Evolutionary conservation across 2,329 filamentous ascomycete species (phyloP), one percentile per base, ranked within the genome.

Genomic region (Epichloe elymi): DNA sequence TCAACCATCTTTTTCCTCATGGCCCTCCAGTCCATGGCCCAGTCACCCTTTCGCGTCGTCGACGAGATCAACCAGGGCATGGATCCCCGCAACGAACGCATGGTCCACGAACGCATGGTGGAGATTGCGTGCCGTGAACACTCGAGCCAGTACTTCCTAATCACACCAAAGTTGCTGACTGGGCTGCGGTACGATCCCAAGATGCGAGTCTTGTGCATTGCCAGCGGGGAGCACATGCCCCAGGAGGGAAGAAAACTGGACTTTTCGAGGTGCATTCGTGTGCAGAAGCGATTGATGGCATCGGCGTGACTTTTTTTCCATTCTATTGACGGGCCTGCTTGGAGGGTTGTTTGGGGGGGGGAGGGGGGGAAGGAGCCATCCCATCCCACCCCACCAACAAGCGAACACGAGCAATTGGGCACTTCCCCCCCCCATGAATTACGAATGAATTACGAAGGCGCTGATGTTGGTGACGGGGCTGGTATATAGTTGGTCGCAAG

Each of bases 61-160:
- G 93, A 98, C 68, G 93, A 98, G 71, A 98, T 98, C 75, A 98
- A 98, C 64, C 93, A 98, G 70, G 93, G 93, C 58, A 98, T 98
- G 93, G 93, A 98, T 66, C 93, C 91, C 42, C 84, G 93, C 61
- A 98, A 98, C 68, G 93, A 98, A 70, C 86, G 93, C 59, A 94
- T 96, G 80, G 90, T 98, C 15, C 93, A 98, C 70, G 88, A 91
- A 64, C 87, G 93, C 56, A 94, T 98, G 86, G 93, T 98, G 8
- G 89, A 96, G 62, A 96, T 98, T 63, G 93, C 93, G 42, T 97
- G 93, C 67, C 79, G 81, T 57, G 83, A 89, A 66, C 81, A 85
- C 65, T 82, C 80, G n/a, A 78, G 74, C 58, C 82, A 86, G 70
- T 98, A 98, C 70, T 98, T 98, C 72, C 80, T 98, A 56, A 95